Evolutionary conservation across 805 yeast genomes (phyloP), one percentile per base, ranked within the genome.

Genomic region (Pichia cephalocereana): DNA sequence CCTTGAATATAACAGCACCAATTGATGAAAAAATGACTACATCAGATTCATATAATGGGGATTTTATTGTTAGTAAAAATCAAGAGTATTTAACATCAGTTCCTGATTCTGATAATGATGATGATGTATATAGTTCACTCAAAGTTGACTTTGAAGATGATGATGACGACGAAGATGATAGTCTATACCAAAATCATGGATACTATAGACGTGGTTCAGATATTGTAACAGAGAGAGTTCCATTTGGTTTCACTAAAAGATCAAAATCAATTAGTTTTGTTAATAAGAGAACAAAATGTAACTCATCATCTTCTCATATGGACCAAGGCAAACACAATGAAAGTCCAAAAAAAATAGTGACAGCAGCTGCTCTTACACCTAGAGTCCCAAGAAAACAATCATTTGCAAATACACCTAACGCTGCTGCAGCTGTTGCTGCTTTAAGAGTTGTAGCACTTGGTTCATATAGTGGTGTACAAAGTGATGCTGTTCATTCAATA

Each of bases 341-440:
- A 8, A 12, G 31, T 49, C n/a, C 47, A 8, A 44, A 31, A 31
- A 38, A 18, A 17, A 17, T 45, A 32, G 61, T 82, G 41, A 83
- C 91, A 14, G 87, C 87, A 18, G 91, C 91, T 23, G 89, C 89
- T 12, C 88, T 87, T 27, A 86, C 91, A 34, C 93, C 93, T 49
- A 71, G 91, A 58, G 76, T 83, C 11, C 82, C 88, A n/a, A 77
- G 79, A 53, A 70, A 76, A 18, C 39, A 37, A 34, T 54, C 81
- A 6, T 66, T 76, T 46, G 70, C 79, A 8, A 79, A 75, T 51
- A 70, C 79, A 38, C 80, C 84, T 11, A 72, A 72, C 49, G 83
- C 86, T 8, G 85, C 84, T 10, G 85, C 85, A 14, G 84, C 86
- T 2, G 86, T 83, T 34, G 86, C 88, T 39, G 87, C 86, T 26